A percentile compares a stretch with the other conserved stretches of the same genome.
These are phyloP conservation scores for Sclerotiophoma versabilis DNA, from an alignment of 2,329 filamentous ascomycete genomes.

Conservation along the genomic window DNA sequence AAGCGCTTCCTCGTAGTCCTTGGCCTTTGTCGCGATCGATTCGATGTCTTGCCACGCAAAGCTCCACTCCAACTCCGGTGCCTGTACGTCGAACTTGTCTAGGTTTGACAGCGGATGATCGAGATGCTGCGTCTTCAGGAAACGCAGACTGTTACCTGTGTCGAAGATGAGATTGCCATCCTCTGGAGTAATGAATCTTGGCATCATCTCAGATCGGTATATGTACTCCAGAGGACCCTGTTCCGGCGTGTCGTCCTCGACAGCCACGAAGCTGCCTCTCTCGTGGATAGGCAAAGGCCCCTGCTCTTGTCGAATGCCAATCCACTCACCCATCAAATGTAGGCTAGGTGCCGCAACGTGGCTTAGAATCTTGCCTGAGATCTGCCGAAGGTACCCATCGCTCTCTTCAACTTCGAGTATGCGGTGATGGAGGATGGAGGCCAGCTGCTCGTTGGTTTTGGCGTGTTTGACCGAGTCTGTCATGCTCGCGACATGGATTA, in stretches of 20 bases:
- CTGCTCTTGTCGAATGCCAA: conserved; percentile 65
- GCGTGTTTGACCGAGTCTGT: conserved; percentile 55
- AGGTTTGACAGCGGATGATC: conserved; percentile 70
- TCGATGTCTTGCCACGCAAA: conserved; percentile 76
- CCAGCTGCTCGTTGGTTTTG: conserved; percentile 48
- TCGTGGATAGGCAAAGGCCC: conserved; percentile 34
- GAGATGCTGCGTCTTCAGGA: conserved; percentile 74
- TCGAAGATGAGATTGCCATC: conserved; percentile 78
- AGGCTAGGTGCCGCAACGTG: conserved; percentile 71
- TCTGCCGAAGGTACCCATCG: conserved; percentile 65
- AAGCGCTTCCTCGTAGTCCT: conserved; percentile 57
- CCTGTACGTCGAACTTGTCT: conserved; percentile 57
- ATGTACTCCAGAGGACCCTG: conserved; percentile 60
- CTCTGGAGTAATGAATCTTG: conserved; percentile 73
- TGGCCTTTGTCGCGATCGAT: conserved; percentile 66
- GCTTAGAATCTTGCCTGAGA: conserved; percentile 72
- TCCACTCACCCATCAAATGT: conserved; percentile 74
- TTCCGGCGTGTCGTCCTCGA: conserved; percentile 35
- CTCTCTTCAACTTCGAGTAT: conserved; percentile 65
- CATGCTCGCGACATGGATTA: conserved; percentile 61
- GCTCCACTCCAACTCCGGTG: conserved; percentile 70
- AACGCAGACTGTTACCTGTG: conserved; percentile 76
- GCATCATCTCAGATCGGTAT: conserved; percentile 71
- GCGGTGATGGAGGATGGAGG: conserved; percentile 47
- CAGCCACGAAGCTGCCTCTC: conserved; percentile 39